Conservation (phyloP, 345 rosid genomes). For the Brassica nigra region DNA sequence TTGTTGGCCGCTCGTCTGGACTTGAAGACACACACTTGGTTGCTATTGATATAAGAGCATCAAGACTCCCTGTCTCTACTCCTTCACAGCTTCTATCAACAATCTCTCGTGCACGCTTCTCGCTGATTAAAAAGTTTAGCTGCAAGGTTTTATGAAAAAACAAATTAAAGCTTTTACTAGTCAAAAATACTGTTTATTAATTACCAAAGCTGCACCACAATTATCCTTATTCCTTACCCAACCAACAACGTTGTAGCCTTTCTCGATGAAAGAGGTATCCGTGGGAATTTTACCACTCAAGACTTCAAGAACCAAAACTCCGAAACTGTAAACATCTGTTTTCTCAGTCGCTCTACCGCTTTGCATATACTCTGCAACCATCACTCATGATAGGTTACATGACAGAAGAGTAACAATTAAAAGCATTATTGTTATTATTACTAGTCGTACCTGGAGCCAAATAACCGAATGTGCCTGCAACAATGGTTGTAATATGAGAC, state of each 20-base stretch:
- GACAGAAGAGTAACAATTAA: neutral
- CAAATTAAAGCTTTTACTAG: neutral
- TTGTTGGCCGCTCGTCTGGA: constrained; percentile 92
- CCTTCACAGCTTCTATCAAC: constrained; percentile 75
- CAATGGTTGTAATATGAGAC: constrained; percentile 97
- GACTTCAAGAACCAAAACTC: constrained; percentile 89
- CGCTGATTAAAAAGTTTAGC: constrained; percentile 76
- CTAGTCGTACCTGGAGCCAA: constrained; percentile 81
- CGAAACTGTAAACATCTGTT: constrained; percentile 95
- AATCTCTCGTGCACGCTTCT: constrained; percentile 72
- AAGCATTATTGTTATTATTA: neutral
- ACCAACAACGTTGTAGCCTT: constrained; percentile 96
- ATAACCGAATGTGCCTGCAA: constrained; percentile 99
- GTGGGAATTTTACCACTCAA: constrained; percentile 96
- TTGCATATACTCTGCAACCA: constrained; percentile 84
- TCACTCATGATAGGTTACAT: constrained; percentile 12
- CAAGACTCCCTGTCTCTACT: constrained; percentile 72
- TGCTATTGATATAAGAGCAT: constrained; percentile 82
- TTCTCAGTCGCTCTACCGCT: constrained; percentile 99
- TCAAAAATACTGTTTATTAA: neutral
- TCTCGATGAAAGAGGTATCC: constrained; percentile 94
- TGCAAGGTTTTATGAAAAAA: constrained; percentile 43
- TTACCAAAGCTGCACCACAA: constrained; percentile 14
- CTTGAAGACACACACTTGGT: constrained; percentile 75
- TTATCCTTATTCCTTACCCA: constrained; percentile 65